Base-by-base conservation (phyloP, 257 asterid species). In the Forsythia viridissima region DNA sequence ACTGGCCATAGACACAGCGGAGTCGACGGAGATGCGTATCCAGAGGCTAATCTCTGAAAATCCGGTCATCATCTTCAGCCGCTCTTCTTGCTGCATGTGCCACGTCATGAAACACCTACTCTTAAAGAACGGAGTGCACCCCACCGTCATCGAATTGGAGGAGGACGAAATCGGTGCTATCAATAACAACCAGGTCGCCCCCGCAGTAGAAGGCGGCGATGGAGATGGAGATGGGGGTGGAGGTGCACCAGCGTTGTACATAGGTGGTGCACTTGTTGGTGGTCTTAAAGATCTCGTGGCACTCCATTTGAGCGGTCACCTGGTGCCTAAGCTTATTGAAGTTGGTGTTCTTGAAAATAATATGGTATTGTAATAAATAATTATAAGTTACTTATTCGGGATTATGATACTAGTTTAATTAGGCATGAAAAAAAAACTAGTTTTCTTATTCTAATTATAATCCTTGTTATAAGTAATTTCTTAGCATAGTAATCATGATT, bases 21-120 rank as follows among this genome's bases (percentile, higher is more conserved):
- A 94, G 75, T 87, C 99, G 0, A 65, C 96, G 11, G 94, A 87
- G 93, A 88, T 80, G 94, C 93, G 97, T 38, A 87, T 93, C 87
- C 91, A 86, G 8, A 94, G 99, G 72, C 94, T 93, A 76, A 87
- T 93, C 68, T 71, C 92, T 38, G 99, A 94, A 76, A 93, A 93
- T 43, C 99, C 98, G 3, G 91, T 94, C 69, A 76, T 94, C 77
- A 94, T 94, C 76, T 93, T 94, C 84, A 89, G 89, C 87, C 95
- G 98, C 24, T 76, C 96, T 1, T 81, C 99, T 36, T 94, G 99
- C 78, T 93, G 94, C 95, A 94, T 94, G 98, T 93, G 97, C 87
- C 95, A 94, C 83, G 99, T 89, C 74, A 94, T 94, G 99, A 91
- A 84, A 80, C 82, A 86, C 61, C 88, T 94, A 79, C 91, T 94